phyloP scores from a whole-genome alignment of 192 early-diverging fungal genomes.

The Coemansia interrupta region DNA sequence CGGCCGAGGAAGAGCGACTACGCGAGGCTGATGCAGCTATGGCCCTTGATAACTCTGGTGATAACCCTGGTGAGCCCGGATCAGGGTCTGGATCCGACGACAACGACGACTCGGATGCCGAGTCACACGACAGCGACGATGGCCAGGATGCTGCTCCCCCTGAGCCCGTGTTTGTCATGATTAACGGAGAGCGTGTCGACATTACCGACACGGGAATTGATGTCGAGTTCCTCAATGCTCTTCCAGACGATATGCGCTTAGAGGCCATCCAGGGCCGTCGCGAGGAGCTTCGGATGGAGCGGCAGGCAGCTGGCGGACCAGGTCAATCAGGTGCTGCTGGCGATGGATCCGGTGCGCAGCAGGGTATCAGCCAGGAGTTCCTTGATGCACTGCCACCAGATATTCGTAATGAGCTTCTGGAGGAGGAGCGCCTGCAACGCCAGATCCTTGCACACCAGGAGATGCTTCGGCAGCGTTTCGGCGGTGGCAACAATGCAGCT shows the following conservation, averaged over 20 bases:
- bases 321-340: conserved; percentile 13
- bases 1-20: conserved; percentile 30
- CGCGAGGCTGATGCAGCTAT: conserved; percentile 8
- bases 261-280: conserved; percentile 88
- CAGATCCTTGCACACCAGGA: conserved; percentile 61
- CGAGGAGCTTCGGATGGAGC: conserved; percentile 51
- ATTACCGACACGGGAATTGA: conserved; percentile 95
- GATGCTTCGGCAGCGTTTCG: conserved; percentile 35
- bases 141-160: conserved; percentile 24
- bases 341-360: neutral
- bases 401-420: conserved; percentile 83
- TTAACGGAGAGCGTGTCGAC: conserved; percentile 80
- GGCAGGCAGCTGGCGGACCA: conserved; percentile 6
- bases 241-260: conserved; percentile 89
- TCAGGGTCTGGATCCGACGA: neutral
- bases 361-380: conserved; percentile 74
- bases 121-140: conserved; percentile 1
- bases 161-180: conserved; percentile 56
- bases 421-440: conserved; percentile 65
- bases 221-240: conserved; percentile 84
- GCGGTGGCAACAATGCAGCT: conserved; percentile 4
- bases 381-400: conserved; percentile 86
- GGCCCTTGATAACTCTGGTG: conserved; percentile 6
- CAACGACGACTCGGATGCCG: neutral
- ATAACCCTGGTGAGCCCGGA: conserved; percentile 3